phyloP scores from a whole-genome alignment of 2,329 filamentous ascomycete genomes.

The Penicillium sp. region DNA sequence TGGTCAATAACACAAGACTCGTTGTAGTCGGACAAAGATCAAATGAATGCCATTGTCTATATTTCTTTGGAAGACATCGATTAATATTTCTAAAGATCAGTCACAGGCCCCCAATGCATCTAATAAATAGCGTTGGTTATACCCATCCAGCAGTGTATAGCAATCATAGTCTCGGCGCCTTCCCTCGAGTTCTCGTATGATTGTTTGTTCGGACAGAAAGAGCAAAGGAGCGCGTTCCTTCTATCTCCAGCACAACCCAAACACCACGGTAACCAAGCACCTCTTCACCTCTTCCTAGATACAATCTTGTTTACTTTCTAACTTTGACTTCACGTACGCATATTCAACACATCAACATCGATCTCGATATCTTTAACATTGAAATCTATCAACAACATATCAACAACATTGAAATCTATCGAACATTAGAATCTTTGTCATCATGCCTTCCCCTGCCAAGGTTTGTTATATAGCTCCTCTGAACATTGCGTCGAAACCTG shows the following conservation, averaged over 20 bases:
- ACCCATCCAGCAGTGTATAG: neutral
- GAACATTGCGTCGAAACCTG: too few relatives aligned
- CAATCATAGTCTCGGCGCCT: neutral
- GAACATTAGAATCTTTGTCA: neutral
- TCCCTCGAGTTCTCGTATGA: neutral
- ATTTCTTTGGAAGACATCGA: neutral
- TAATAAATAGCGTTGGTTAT: neutral
- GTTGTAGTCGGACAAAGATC: neutral
- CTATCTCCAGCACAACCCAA: neutral
- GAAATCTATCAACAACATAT: too few relatives aligned
- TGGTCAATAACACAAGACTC: neutral
- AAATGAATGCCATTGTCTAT: conserved; percentile 1
- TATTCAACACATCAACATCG: neutral
- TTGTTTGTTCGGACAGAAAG: neutral
- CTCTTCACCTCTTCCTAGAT: neutral
- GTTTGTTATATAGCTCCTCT: neutral
- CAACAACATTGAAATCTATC: neutral
- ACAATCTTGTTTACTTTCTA: neutral
- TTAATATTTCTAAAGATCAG: neutral
- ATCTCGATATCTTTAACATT: neutral
- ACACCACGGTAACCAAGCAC: neutral
- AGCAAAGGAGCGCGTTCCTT: neutral
- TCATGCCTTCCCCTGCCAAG: neutral
- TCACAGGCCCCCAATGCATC: neutral
- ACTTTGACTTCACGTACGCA: neutral